phyloP scores from a whole-genome alignment of 257 asterid genomes.

The Plantago elongata region DNA sequence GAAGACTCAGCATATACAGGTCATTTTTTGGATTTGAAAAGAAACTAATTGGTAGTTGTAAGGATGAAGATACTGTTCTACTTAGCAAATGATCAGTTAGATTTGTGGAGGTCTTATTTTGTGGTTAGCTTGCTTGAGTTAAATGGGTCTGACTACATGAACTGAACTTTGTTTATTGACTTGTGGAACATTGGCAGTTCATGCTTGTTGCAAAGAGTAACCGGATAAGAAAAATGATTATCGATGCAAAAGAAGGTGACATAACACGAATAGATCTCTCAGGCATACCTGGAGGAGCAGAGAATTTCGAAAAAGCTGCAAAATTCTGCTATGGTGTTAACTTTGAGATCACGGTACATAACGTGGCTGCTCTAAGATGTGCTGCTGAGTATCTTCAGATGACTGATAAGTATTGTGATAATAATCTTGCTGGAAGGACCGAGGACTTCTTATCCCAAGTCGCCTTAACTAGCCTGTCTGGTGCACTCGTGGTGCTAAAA shows the following conservation, averaged over 20 bases:
- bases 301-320: slow-evolving; percentile 83
- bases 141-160: background rate
- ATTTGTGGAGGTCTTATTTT: too few relatives aligned
- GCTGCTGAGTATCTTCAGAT: slow-evolving; percentile 87
- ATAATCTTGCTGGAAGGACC: slow-evolving; percentile 70
- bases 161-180: slow-evolving; percentile 1
- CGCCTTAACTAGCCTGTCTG: slow-evolving; percentile 77
- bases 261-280: slow-evolving; percentile 59
- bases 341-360: slow-evolving; percentile 92
- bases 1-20: too few relatives aligned
- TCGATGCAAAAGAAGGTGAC: slow-evolving; percentile 65
- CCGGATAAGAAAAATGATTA: slow-evolving; percentile 57
- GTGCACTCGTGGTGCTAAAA: slow-evolving; percentile 73
- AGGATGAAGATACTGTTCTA: background rate
- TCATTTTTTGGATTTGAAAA: too few relatives aligned
- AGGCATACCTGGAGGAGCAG: slow-evolving; percentile 86
- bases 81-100: background rate
- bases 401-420: slow-evolving; percentile 77
- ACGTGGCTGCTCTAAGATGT: slow-evolving; percentile 86
- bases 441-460: slow-evolving; percentile 82
- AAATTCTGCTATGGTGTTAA: slow-evolving; percentile 92
- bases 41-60: too few relatives aligned
- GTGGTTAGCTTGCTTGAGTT: too few relatives aligned
- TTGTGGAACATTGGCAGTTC: slow-evolving; percentile 39
- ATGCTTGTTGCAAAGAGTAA: slow-evolving; percentile 98